A percentile compares a stretch with the other conserved stretches of the same genome.
Conservation (phyloP, 805 yeast species). For the Allodekkera sacchari region DNA sequence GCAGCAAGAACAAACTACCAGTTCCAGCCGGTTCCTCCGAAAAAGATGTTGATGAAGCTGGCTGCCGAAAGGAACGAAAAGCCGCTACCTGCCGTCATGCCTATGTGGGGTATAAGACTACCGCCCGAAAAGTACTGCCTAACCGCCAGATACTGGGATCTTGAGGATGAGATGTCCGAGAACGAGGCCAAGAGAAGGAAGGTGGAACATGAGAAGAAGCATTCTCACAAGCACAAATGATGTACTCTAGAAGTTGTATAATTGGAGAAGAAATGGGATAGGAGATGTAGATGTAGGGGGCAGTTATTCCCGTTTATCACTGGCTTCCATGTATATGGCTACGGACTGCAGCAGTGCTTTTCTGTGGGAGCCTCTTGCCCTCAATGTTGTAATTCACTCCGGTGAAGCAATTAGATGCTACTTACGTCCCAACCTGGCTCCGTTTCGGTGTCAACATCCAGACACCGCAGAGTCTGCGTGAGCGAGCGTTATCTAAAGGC, state of each 20-base stretch:
- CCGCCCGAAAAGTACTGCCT: conserved; percentile 98
- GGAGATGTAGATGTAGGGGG: no score
- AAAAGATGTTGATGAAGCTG: conserved; percentile 79
- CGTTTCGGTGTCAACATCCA: no score
- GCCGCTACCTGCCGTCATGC: conserved; percentile 84
- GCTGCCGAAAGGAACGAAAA: conserved; percentile 89
- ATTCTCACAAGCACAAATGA: neutral
- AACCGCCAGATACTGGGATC: conserved; percentile 72
- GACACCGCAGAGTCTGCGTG: no score
- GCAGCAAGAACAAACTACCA: conserved; percentile 94
- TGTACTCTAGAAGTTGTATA: neutral
- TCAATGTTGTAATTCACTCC: no score
- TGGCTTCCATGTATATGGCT: no score
- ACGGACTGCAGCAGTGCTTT: no score
- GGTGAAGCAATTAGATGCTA: no score
- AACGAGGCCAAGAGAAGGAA: neutral
- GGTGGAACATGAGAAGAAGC: neutral
- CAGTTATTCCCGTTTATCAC: no score
- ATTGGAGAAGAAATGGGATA: conserved; percentile 1
- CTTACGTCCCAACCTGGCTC: no score
- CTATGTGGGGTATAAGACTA: conserved; percentile 82
- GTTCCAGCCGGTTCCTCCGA: conserved; percentile 93
- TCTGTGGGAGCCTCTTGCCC: no score
- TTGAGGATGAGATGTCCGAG: conserved; percentile 4
- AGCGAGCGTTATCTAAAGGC: no score